Percentiles rank a stretch among this genome's conserved stretches.
Conservation (phyloP, 805 yeast species). For the Saccharomycopsis lassenensis region DNA sequence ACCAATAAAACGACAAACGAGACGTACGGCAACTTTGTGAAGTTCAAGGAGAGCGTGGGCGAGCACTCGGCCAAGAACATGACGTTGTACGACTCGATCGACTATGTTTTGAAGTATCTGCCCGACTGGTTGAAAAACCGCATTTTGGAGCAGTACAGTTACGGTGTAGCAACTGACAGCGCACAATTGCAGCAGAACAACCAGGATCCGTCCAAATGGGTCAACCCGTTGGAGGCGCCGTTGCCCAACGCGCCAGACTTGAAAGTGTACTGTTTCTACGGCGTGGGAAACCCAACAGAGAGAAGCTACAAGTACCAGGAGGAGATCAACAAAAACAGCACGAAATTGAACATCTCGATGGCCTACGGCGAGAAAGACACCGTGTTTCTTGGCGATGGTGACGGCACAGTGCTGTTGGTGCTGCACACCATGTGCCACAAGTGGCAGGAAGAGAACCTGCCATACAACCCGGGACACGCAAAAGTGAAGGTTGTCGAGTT, state of each 20-base stretch:
- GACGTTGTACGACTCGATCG: constrained; percentile 59
- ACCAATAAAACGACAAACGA: constrained; percentile 6
- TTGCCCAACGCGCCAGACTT: constrained; percentile 90
- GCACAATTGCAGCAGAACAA: constrained; percentile 56
- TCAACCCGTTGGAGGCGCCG: constrained; percentile 88
- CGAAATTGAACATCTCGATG: constrained; percentile 59
- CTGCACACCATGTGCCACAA: constrained; percentile 88
- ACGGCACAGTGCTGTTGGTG: constrained; percentile 83
- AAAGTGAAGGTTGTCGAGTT: constrained; percentile 79
- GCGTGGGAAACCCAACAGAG: constrained; percentile 95
- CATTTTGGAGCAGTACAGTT: constrained; percentile 62
- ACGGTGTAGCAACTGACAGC: constrained; percentile 55
- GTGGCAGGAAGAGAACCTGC: constrained; percentile 58
- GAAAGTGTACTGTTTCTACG: constrained; percentile 83
- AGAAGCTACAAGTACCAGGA: constrained; percentile 81
- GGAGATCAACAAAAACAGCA: constrained; percentile 39
- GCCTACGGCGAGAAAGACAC: constrained; percentile 52
- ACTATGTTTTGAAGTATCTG: constrained; percentile 48
- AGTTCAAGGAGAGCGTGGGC: constrained; percentile 41
- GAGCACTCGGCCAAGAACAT: constrained; percentile 37
- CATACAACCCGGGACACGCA: constrained; percentile 70
- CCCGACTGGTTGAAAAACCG: constrained; percentile 71
- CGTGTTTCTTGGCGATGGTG: constrained; percentile 83
- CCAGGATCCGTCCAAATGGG: constrained; percentile 71
- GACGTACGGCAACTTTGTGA: constrained; percentile 59